A percentile compares a stretch with the other conserved stretches of the same genome.
Conservation (phyloP, 768 basidiomycete genomes). For the Macrolepiota dolichaula region DNA sequence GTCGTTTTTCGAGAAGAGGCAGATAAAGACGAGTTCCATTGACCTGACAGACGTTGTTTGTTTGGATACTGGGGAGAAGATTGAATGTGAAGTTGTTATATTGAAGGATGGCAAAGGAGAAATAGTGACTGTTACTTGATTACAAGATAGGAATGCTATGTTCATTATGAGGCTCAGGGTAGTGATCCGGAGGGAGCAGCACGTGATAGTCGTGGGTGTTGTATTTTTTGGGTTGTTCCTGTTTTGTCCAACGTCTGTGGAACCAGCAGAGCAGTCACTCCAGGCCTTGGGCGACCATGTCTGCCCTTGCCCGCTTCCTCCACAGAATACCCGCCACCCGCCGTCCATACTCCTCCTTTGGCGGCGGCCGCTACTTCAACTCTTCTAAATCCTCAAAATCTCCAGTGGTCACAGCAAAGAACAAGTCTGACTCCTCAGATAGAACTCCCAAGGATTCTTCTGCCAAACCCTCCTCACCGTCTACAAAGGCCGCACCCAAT, state of each 20-base stretch:
- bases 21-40: constrained; percentile 74
- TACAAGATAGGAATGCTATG: neutral
- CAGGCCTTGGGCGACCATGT: constrained; percentile 33
- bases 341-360: constrained; percentile 73
- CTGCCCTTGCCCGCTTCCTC: constrained; percentile 47
- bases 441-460: constrained; percentile 9
- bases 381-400: constrained; percentile 65
- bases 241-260: neutral
- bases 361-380: constrained; percentile 72
- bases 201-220: neutral
- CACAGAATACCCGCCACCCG: constrained; percentile 43
- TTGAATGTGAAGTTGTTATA: constrained; percentile 90
- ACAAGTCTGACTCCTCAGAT: constrained; percentile 15
- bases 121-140: constrained; percentile 81
- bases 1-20: constrained; percentile 78
- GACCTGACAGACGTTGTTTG: constrained; percentile 92
- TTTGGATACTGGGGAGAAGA: constrained; percentile 87
- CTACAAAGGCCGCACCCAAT: constrained; percentile 8
- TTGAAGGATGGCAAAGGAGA: constrained; percentile 89
- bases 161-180: neutral
- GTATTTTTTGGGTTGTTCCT: neutral
- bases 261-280: neutral
- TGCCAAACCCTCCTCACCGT: constrained; percentile 7
- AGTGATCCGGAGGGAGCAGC: neutral
- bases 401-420: constrained; percentile 33